Evolutionary conservation across 2,329 filamentous ascomycete genomes (phyloP).

Genomic region (Microsporum canis): DNA sequence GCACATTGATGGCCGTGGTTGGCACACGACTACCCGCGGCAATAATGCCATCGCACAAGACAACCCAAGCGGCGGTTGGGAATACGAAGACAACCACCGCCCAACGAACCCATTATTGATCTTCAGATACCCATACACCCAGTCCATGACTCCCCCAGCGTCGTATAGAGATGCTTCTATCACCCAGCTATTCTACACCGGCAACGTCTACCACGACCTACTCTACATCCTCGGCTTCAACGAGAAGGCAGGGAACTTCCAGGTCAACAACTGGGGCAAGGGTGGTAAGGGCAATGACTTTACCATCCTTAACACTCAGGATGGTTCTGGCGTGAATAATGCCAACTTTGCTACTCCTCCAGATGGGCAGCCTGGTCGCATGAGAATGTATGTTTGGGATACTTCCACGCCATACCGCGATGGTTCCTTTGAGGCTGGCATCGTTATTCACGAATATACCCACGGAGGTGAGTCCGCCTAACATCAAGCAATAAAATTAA

Average conservation of each 20-base stretch:
- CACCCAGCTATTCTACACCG: conserved; percentile 12
- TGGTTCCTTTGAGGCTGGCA: conserved; percentile 11
- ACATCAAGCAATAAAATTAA: not conserved
- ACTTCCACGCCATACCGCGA: conserved; percentile 9
- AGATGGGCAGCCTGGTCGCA: conserved; percentile 12
- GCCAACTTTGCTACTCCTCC: conserved; percentile 14
- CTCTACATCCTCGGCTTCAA: conserved; percentile 11
- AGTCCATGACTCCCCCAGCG: conserved; percentile 6
- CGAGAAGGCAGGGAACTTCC: conserved; percentile 12
- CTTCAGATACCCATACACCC: conserved; percentile 11
- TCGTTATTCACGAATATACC: conserved; percentile 12
- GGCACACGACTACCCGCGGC: conserved; percentile 11
- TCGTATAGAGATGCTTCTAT: conserved; percentile 12
- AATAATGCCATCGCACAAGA: conserved; percentile 12
- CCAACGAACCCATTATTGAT: conserved; percentile 7
- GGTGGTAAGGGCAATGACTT: conserved; percentile 12
- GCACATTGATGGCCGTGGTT: conserved; percentile 5
- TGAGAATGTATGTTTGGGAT: conserved; percentile 14
- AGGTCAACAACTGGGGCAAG: conserved; percentile 10
- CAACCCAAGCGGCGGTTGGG: conserved; percentile 8
- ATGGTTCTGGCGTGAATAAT: conserved; percentile 12
- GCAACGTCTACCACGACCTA: conserved; percentile 11
- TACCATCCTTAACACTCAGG: conserved; percentile 12
- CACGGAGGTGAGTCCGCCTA: conserved; percentile 10
- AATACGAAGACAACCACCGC: conserved; percentile 12